Evolutionary conservation across 345 rosid genomes (phyloP).

Genomic region (Populus deltoides): DNA sequence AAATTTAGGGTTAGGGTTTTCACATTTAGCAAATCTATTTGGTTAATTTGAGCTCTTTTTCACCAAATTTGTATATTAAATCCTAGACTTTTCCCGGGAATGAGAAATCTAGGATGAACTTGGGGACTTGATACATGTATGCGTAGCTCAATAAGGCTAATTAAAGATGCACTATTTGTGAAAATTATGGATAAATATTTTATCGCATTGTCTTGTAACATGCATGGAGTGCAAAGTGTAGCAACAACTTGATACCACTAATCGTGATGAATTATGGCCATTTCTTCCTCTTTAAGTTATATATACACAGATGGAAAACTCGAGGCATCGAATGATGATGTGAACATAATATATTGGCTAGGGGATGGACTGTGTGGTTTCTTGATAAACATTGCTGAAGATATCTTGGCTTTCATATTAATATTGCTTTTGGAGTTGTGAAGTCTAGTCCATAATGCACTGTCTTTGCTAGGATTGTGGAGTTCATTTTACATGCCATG

Average conservation of each 20-base stretch:
- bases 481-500: conserved; percentile 3
- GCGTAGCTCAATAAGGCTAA: background rate
- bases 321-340: conserved; percentile 17
- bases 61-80: background rate
- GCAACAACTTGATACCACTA: background rate
- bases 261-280: background rate
- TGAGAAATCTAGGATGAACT: conserved; percentile 16
- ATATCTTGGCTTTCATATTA: background rate
- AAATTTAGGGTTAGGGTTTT: conserved; percentile 50
- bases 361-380: conserved; percentile 1
- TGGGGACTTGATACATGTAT: conserved; percentile 1
- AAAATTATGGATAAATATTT: background rate
- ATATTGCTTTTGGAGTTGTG: background rate
- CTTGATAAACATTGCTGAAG: conserved; percentile 8
- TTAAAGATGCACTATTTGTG: background rate
- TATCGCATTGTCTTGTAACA: background rate
- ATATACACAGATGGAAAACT: background rate
- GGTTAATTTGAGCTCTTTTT: background rate
- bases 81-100: background rate
- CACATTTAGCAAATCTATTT: conserved; percentile 9
- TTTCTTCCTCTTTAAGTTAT: conserved; percentile 20
- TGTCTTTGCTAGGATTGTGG: conserved; percentile 6
- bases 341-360: conserved; percentile 9
- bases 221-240: background rate
- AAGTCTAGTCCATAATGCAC: conserved; percentile 14